These are phyloP conservation scores for Elsinoe fawcettii DNA, from an alignment of 2,329 filamentous ascomycete genomes.

Conservation along the genomic window DNA sequence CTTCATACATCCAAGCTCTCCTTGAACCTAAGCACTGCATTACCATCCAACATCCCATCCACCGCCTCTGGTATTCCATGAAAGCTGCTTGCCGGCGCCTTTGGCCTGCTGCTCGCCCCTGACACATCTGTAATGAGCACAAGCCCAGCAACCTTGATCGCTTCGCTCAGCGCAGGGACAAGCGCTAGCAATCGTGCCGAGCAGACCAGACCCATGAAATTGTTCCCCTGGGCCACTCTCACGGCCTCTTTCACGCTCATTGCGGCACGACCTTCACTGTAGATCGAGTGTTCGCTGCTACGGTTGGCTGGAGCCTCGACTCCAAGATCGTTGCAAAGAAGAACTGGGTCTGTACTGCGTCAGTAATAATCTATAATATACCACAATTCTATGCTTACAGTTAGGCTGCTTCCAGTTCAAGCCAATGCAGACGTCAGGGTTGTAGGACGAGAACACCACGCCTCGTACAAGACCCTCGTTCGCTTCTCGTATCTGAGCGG, in stretches of 20 bases:
- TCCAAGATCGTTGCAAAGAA: constrained; percentile 81
- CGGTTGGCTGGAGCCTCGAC: constrained; percentile 17
- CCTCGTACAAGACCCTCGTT: constrained; percentile 70
- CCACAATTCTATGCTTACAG: constrained; percentile 45
- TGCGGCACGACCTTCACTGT: constrained; percentile 60
- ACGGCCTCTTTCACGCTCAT: constrained; percentile 93
- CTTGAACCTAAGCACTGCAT: constrained; percentile 86
- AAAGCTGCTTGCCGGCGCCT: constrained; percentile 42
- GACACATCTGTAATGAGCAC: constrained; percentile 82
- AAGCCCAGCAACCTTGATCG: constrained; percentile 88
- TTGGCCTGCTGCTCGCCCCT: constrained; percentile 29
- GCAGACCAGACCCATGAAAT: constrained; percentile 95
- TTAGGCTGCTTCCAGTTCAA: constrained; percentile 99
- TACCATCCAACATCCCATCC: constrained; percentile 76
- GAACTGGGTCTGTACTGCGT: constrained; percentile 61
- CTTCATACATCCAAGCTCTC: constrained; percentile 60
- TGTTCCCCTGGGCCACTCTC: constrained; percentile 86
- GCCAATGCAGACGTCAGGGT: constrained; percentile 80
- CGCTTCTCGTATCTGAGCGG: constrained; percentile 57
- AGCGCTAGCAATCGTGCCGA: constrained; percentile 80
- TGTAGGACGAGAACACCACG: constrained; percentile 91
- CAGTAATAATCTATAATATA: constrained; percentile 14
- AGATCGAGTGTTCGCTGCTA: constrained; percentile 11
- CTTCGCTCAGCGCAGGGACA: constrained; percentile 83
- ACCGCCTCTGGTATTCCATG: constrained; percentile 66